A percentile compares a stretch with the other conserved stretches of the same genome.
These are phyloP conservation scores for Barnettozyma salicaria DNA, from an alignment of 805 yeast genomes.

Conservation along the genomic window DNA sequence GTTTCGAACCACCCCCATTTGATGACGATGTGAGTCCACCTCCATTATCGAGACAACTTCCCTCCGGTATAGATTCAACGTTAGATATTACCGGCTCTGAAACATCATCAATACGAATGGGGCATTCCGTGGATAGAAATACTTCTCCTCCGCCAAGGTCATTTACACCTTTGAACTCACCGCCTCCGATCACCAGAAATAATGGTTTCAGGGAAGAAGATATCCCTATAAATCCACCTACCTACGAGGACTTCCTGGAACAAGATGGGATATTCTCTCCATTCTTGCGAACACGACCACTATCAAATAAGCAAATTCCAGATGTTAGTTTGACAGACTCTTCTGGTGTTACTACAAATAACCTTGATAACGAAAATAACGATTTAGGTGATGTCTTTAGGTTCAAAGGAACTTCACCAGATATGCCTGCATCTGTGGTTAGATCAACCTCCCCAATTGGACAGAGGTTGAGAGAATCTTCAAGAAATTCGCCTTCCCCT, in stretches of 20 bases:
- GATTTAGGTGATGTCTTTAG: slow-evolving; percentile 27
- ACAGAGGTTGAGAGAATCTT: slow-evolving; percentile 17
- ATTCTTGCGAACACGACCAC: slow-evolving; percentile 1
- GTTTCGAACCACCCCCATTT: slow-evolving; percentile 61
- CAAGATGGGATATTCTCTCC: slow-evolving; percentile 11
- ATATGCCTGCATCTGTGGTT: slow-evolving; percentile 30
- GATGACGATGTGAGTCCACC: slow-evolving; percentile 39
- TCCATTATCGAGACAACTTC: slow-evolving; percentile 15
- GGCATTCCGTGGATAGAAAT: neutral
- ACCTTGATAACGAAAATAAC: slow-evolving; percentile 9
- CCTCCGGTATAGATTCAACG: neutral
- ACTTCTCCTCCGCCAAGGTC: neutral
- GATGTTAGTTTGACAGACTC: neutral
- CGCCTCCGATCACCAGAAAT: slow-evolving; percentile 4
- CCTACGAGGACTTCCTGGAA: slow-evolving; percentile 28
- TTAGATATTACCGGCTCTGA: too few relatives aligned
- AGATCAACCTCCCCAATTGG: slow-evolving; percentile 29
- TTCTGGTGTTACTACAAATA: neutral
- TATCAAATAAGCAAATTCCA: neutral
- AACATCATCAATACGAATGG: too few relatives aligned
- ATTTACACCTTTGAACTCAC: slow-evolving; percentile 8
- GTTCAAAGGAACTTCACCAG: slow-evolving; percentile 29
- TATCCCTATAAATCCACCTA: slow-evolving; percentile 31
- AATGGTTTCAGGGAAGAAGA: slow-evolving; percentile 6
- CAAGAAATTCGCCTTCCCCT: slow-evolving; percentile 16